phyloP scores from a whole-genome alignment of 2,329 filamentous ascomycete species.

The Fusarium pseudocircinatum region DNA sequence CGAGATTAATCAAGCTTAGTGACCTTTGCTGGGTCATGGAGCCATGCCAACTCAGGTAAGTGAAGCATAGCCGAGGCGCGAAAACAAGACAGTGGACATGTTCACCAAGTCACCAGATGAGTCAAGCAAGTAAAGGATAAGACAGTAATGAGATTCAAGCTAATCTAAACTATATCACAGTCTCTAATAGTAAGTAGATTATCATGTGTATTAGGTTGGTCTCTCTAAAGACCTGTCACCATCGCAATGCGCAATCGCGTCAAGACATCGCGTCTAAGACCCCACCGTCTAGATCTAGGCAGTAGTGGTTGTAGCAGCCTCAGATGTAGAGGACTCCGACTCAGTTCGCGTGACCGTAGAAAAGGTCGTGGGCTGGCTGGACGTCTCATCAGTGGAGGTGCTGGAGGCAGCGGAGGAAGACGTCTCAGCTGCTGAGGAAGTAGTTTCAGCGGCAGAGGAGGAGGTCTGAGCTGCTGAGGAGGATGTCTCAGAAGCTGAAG shows the following conservation, averaged over 20 bases:
- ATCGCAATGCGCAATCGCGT: background rate
- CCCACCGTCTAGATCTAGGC: background rate
- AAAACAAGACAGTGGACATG: background rate
- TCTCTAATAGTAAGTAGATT: background rate
- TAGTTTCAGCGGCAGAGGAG: background rate
- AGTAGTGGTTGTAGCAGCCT: background rate
- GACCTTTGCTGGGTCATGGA: too few relatives aligned
- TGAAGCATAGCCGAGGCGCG: background rate
- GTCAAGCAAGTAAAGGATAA: background rate
- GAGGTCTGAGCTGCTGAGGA: background rate
- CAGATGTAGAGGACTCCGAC: background rate
- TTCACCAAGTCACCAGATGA: background rate
- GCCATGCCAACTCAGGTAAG: background rate
- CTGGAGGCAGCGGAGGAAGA: background rate
- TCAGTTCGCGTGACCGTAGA: background rate
- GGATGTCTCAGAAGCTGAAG: background rate
- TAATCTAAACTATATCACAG: slow-evolving; percentile 1
- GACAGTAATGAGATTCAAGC: background rate
- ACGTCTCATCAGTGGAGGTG: background rate
- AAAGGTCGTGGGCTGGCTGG: background rate
- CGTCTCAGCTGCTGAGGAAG: background rate
- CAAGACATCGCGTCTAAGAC: background rate
- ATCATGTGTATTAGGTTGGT: background rate
- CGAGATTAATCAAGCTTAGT: background rate
- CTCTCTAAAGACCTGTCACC: background rate